Evolutionary conservation across 2,329 filamentous ascomycete genomes (phyloP), one percentile per base, ranked within the genome.

Genomic region (Juglanconis oblonga): DNA sequence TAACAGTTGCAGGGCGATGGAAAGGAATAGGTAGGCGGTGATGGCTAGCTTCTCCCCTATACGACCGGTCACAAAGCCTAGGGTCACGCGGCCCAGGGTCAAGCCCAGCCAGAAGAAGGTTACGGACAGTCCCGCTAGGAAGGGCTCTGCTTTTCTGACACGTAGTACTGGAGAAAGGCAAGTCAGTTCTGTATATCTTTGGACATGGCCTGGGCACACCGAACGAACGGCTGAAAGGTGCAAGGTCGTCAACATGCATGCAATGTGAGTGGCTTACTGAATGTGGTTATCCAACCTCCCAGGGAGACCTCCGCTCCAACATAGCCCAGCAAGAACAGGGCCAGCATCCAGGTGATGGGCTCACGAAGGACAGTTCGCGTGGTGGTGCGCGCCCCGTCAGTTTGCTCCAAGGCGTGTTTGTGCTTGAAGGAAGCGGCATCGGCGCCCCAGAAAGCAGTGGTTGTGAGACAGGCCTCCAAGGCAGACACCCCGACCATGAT

Each of bases 41-140:
- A 89, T 82, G 44, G 86, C 82, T 14, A 83, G 69, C 70, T 88
- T 91, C 75, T 94, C 91, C 0, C 91, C 91, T 17, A 91, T 77
- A 2, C 81, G 77, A 2, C 87, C 87, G 1, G 91, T 96, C 3
- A 93, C 77, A 66, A 96, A 95, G 0, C 90, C 90, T 14, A 96
- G 74, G 0, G 87, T 71, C 3, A 95, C 76, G 1, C 92, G 79
- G 0, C 92, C 91, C 0, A 91, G 72, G 0, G 91, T 93, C 64
- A 96, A 80, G 0, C 91, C 92, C 48, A 91, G 81, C 92, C 92
- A 96, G 75, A 94, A 96, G 0, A 90, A 87, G 0, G 90, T 94
- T 0, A 87, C 87, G 0, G 85, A 86, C 76, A 95, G 85, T 3
- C 91, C 91, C 38, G 88, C 87, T 2, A 86, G 81, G 68, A 95